phyloP scores from a whole-genome alignment of 1,139 yeast species.

The Arxiozyma slooffiae region DNA sequence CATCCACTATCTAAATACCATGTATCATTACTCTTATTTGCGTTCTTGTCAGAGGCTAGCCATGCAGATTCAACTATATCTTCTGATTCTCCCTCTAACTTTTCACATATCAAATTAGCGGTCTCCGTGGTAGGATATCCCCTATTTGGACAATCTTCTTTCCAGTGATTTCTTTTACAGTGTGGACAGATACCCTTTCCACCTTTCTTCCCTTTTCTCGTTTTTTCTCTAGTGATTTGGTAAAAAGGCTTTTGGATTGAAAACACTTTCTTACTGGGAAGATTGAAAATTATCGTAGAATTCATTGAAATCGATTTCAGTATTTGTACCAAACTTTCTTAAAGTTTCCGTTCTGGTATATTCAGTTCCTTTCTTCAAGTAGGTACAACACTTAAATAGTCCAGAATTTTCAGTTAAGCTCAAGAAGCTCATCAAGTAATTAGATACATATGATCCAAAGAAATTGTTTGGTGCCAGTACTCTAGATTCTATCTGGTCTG shows the following conservation, averaged over 20 bases:
- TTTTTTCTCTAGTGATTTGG: too few species aligned
- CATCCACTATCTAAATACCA: slow-evolving; percentile 1
- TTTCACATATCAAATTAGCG: too few species aligned
- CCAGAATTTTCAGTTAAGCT: too few species aligned
- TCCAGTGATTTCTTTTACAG: too few species aligned
- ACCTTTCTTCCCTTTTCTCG: too few species aligned
- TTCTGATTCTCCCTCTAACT: too few species aligned
- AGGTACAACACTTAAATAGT: too few species aligned
- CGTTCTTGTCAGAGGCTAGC: neutral
- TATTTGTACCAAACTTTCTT: neutral
- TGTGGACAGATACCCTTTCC: too few species aligned
- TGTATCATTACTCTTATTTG: neutral
- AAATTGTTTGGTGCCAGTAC: slow-evolving; percentile 96
- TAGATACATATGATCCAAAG: slow-evolving; percentile 84
- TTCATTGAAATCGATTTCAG: neutral
- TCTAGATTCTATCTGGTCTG: slow-evolving; percentile 86
- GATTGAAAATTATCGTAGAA: neutral
- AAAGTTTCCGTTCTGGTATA: neutral
- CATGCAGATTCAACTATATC: neutral
- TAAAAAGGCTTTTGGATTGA: slow-evolving; percentile 7
- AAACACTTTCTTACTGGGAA: too few species aligned
- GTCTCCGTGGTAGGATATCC: too few species aligned
- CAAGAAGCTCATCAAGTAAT: slow-evolving; percentile 39
- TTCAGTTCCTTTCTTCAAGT: neutral
- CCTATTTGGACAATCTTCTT: too few species aligned